A percentile compares a stretch with the other conserved stretches of the same genome.
These are phyloP conservation scores for Xanthoconium separans DNA, from an alignment of 1,284 basidiomycete genomes.

Conservation along the genomic window DNA sequence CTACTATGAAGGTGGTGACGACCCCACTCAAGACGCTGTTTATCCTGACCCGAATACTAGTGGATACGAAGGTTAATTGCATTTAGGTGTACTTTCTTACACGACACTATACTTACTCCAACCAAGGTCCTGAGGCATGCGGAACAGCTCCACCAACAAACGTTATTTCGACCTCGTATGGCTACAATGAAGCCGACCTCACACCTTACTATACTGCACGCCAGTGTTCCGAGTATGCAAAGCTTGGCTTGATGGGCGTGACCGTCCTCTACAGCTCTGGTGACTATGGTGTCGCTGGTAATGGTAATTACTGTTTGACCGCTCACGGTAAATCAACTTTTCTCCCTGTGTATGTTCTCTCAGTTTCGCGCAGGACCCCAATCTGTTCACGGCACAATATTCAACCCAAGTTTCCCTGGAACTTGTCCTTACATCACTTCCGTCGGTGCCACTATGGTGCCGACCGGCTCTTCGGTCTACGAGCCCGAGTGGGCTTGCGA, in stretches of 20 bases:
- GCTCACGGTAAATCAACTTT: neutral
- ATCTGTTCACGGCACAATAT: neutral
- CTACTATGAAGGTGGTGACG: slow-evolving; percentile 46
- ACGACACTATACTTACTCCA: too few relatives aligned
- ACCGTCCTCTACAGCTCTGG: slow-evolving; percentile 31
- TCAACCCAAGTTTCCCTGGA: slow-evolving; percentile 1
- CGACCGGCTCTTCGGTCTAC: neutral
- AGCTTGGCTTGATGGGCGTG: slow-evolving; percentile 43
- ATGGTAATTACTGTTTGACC: neutral
- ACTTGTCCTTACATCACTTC: slow-evolving; percentile 3
- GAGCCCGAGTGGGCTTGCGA: slow-evolving; percentile 33
- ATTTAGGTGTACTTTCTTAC: too few relatives aligned
- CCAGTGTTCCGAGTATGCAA: slow-evolving; percentile 48
- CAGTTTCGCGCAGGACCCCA: neutral
- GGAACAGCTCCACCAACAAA: slow-evolving; percentile 38
- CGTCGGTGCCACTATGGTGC: neutral
- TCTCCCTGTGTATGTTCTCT: neutral
- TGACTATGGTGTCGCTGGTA: slow-evolving; percentile 1
- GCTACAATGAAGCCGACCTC: slow-evolving; percentile 40
- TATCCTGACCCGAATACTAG: slow-evolving; percentile 43
- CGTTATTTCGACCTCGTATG: slow-evolving; percentile 47
- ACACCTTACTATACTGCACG: slow-evolving; percentile 40
- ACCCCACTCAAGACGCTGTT: slow-evolving; percentile 37
- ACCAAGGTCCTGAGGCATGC: slow-evolving; percentile 39
- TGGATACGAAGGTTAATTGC: slow-evolving; percentile 37